phyloP scores from a whole-genome alignment of 2,329 filamentous ascomycete species.

The Fusarium verrucosum region DNA sequence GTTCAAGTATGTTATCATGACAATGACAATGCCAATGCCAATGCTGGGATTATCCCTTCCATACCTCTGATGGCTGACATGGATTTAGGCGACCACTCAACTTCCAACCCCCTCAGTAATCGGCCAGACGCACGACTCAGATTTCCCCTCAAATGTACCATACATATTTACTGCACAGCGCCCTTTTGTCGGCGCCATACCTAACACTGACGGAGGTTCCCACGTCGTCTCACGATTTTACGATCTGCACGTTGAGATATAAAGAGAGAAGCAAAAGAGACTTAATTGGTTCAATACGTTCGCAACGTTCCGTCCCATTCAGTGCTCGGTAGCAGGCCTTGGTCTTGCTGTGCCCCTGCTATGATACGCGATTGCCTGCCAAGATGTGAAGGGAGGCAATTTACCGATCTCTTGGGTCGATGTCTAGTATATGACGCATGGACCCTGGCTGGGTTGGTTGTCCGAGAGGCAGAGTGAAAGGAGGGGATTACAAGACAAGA shows the following conservation, averaged over 20 bases:
- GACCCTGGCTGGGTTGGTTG: constrained; percentile 8
- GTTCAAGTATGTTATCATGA: constrained; percentile 81
- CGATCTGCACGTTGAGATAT: constrained; percentile 44
- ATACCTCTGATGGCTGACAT: neutral
- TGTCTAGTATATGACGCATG: constrained; percentile 29
- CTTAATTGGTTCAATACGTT: constrained; percentile 39
- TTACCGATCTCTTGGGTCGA: constrained; percentile 10
- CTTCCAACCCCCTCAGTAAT: constrained; percentile 75
- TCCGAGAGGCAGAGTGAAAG: constrained; percentile 6
- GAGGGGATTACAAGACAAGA: neutral
- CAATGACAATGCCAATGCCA: no score
- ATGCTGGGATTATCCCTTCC: neutral
- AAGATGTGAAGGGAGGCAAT: constrained; percentile 9
- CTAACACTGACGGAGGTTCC: constrained; percentile 27
- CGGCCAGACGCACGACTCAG: constrained; percentile 24
- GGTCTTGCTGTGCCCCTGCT: constrained; percentile 8
- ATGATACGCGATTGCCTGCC: constrained; percentile 2
- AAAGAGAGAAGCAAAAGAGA: constrained; percentile 42
- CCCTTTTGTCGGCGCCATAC: constrained; percentile 35
- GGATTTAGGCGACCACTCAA: constrained; percentile 79
- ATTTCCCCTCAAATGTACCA: constrained; percentile 41
- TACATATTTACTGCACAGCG: constrained; percentile 43
- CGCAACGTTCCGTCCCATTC: constrained; percentile 32
- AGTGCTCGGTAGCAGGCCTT: constrained; percentile 30
- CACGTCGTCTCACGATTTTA: constrained; percentile 43